Evolutionary conservation across 306 rosid species (phyloP), one percentile per base, ranked within the genome.

Genomic region (Gleditsia sinensis): DNA sequence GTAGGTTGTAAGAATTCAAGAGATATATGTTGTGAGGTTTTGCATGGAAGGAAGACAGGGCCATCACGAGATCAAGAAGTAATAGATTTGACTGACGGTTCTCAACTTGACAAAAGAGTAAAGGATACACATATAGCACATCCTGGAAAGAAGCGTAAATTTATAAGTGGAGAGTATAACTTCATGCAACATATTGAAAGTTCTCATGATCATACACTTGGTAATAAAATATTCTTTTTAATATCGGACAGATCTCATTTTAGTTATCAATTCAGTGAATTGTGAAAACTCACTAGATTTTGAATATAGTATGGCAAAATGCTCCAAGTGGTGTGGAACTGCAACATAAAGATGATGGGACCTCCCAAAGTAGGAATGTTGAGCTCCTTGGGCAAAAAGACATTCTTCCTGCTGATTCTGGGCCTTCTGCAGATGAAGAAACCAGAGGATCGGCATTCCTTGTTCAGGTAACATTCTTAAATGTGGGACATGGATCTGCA

Each of bases 361-460:
- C 72, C 45, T 12, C 74, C 68, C 67, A 69, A 75, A 68, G 75
- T 67, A 75, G 39, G 63, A 82, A 69, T 42, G 45, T 45, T 40
- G 84, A 90, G 70, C 67, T 85, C 67, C 74, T 42, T 46, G 19
- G 76, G 58, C 82, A 74, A 68, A 83, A 76, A 36, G 66, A 54
- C 74, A 67, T 74, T 81, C 64, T 46, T 51, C 78, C 81, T 70
- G 54, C 74, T 57, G 79, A 53, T 72, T 61, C 80, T 75, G 68
- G 43, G 34, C 83, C 81, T 67, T 76, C 80, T 62, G 81, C 79
- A 45, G 78, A 76, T 69, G 88, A 73, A 66, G 92, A 90, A 84
- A 83, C 82, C 64, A 82, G 75, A 80, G 98, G 97, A 74, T 94
- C 90, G 32, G 85, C 77, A 34, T 94, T 94, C 76, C 88, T 94